A percentile compares a stretch with the other conserved stretches of the same genome.
These are phyloP conservation scores for Cystoderma amianthinum DNA, from an alignment of 768 basidiomycete species.

Conservation along the genomic window DNA sequence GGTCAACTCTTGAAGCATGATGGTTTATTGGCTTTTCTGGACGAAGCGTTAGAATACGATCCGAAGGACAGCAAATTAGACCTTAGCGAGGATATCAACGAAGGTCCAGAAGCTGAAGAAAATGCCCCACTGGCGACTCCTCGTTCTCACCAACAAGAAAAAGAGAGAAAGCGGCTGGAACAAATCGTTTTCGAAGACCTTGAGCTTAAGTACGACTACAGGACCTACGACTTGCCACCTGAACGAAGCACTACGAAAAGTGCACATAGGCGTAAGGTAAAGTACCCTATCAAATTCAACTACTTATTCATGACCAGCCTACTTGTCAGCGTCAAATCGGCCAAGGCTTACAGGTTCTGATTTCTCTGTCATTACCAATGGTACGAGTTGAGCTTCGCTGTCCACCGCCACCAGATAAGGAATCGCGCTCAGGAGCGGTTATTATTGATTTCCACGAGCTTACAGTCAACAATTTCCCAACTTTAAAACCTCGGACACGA, in stretches of 20 bases:
- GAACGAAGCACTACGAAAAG: background rate
- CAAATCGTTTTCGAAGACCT: slow-evolving; percentile 53
- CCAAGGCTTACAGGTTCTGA: slow-evolving; percentile 7
- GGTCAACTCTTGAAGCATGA: slow-evolving; percentile 29
- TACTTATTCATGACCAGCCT: no score
- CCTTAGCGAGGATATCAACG: slow-evolving; percentile 16
- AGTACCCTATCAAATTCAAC: no score
- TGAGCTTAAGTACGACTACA: slow-evolving; percentile 44
- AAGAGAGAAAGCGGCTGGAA: slow-evolving; percentile 36
- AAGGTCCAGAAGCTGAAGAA: slow-evolving; percentile 32
- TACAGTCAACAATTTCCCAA: slow-evolving; percentile 13
- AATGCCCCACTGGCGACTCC: slow-evolving; percentile 11
- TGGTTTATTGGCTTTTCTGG: slow-evolving; percentile 40
- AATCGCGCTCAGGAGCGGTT: slow-evolving; percentile 61
- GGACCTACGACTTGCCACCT: slow-evolving; percentile 5
- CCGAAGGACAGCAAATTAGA: slow-evolving; percentile 12
- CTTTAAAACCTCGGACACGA: slow-evolving; percentile 11
- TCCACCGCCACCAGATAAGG: slow-evolving; percentile 41
- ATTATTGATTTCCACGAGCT: slow-evolving; percentile 58
- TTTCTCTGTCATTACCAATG: slow-evolving; percentile 40
- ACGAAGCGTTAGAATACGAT: slow-evolving; percentile 19
- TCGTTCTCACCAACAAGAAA: no score
- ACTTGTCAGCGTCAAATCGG: slow-evolving; percentile 2
- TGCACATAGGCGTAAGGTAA: background rate
- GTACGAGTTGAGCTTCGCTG: slow-evolving; percentile 65